Conservation (phyloP, 192 early-diverging fungal species). For the Podila horticola region DNA sequence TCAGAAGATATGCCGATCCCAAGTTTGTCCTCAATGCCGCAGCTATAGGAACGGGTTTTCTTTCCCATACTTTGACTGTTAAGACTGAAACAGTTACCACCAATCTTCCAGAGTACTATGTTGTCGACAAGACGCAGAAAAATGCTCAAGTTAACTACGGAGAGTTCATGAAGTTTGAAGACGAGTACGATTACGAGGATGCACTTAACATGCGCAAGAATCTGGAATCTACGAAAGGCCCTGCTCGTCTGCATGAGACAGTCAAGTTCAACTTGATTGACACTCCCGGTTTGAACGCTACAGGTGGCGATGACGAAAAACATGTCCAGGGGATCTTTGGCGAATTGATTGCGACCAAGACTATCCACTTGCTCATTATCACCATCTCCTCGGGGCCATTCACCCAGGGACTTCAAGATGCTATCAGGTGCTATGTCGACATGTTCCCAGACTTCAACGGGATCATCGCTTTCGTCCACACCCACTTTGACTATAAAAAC, state of each 20-base stretch:
- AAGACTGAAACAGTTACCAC: background rate
- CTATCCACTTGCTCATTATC: slow-evolving; percentile 8
- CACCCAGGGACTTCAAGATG: background rate
- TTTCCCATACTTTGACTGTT: background rate
- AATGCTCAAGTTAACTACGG: slow-evolving; percentile 1
- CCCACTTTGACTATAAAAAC: slow-evolving; percentile 3
- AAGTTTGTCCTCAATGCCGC: background rate
- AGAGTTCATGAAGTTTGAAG: background rate
- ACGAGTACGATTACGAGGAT: slow-evolving; percentile 2
- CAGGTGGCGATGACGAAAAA: background rate
- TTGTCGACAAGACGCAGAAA: background rate
- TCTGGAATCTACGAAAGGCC: background rate
- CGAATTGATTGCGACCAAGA: background rate
- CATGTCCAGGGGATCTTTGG: background rate
- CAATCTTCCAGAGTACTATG: background rate
- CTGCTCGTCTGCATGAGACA: background rate
- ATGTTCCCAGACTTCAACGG: slow-evolving; percentile 20
- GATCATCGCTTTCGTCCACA: slow-evolving; percentile 24
- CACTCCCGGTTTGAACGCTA: slow-evolving; percentile 9
- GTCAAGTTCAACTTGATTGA: slow-evolving; percentile 2
- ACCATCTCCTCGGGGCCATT: background rate
- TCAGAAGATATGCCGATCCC: slow-evolving; percentile 14
- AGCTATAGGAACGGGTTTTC: slow-evolving; percentile 5
- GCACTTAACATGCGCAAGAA: background rate
- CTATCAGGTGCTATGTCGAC: slow-evolving; percentile 8